These are phyloP conservation scores for Galeopsis tetrahit DNA, from an alignment of 257 asterid genomes.

Conservation along the genomic window DNA sequence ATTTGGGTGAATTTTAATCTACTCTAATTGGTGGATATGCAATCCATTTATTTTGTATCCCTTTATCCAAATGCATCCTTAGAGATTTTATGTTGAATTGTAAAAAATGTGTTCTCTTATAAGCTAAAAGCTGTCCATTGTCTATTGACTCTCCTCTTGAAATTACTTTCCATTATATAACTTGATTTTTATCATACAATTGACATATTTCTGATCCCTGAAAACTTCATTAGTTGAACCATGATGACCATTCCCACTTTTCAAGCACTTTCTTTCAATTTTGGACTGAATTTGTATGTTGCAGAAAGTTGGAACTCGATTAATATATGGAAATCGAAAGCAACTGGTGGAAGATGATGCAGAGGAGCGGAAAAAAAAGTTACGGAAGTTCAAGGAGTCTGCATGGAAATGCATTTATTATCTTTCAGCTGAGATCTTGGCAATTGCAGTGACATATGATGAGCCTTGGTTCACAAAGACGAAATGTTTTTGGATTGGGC, in stretches of 20 bases:
- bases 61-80: not conserved
- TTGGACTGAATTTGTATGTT: constrained; percentile 40
- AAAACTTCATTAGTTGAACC: not conserved
- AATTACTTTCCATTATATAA: not conserved
- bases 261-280: constrained; percentile 29
- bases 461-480: constrained; percentile 93
- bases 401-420: constrained; percentile 94
- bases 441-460: constrained; percentile 78
- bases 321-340: constrained; percentile 70
- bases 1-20: not conserved
- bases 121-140: not conserved
- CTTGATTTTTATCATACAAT: constrained; percentile 18
- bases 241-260: constrained; percentile 13
- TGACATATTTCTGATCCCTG: constrained; percentile 9
- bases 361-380: constrained; percentile 65
- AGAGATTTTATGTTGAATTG: not conserved
- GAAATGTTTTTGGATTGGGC: constrained; percentile 88
- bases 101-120: not conserved
- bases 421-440: constrained; percentile 90
- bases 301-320: constrained; percentile 75
- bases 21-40: not conserved
- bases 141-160: not conserved
- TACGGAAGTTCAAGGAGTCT: constrained; percentile 94
- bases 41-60: not conserved
- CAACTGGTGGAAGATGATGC: constrained; percentile 50